phyloP scores from a whole-genome alignment of 345 rosid genomes.

The Rhodamnia rubescens region DNA sequence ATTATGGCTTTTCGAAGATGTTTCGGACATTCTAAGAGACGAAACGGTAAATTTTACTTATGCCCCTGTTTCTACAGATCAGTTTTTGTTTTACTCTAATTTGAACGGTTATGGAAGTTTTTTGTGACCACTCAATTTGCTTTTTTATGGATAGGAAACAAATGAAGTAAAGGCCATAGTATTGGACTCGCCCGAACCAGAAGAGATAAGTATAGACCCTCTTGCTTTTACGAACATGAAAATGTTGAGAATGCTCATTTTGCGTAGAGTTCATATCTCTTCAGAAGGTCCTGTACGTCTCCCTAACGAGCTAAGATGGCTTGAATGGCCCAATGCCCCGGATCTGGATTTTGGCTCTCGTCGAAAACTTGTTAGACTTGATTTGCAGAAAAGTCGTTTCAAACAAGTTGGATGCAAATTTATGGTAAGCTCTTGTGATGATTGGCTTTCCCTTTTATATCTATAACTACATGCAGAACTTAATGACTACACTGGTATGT shows the following conservation, averaged over 20 bases:
- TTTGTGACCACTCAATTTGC: background rate
- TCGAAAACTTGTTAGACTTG: background rate
- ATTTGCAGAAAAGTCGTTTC: background rate
- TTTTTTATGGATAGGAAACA: rapidly evolving
- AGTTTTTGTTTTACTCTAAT: background rate
- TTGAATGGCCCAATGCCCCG: background rate
- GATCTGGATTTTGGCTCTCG: background rate
- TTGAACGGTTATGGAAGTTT: rapidly evolving
- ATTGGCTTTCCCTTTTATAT: too few relatives aligned
- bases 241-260: background rate
- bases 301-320: background rate
- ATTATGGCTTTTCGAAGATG: too few relatives aligned
- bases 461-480: too few relatives aligned
- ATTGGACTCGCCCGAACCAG: rapidly evolving
- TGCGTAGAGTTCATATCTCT: rapidly evolving
- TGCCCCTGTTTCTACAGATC: too few relatives aligned
- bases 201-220: background rate
- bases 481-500: too few relatives aligned
- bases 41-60: too few relatives aligned
- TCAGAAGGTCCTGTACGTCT: background rate
- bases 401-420: too few relatives aligned
- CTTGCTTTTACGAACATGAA: background rate
- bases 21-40: too few relatives aligned
- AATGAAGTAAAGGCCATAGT: background rate
- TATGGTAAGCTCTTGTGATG: too few relatives aligned